Base-by-base conservation (phyloP, 2,329 filamentous ascomycete species). In the Madurella mycetomatis region DNA sequence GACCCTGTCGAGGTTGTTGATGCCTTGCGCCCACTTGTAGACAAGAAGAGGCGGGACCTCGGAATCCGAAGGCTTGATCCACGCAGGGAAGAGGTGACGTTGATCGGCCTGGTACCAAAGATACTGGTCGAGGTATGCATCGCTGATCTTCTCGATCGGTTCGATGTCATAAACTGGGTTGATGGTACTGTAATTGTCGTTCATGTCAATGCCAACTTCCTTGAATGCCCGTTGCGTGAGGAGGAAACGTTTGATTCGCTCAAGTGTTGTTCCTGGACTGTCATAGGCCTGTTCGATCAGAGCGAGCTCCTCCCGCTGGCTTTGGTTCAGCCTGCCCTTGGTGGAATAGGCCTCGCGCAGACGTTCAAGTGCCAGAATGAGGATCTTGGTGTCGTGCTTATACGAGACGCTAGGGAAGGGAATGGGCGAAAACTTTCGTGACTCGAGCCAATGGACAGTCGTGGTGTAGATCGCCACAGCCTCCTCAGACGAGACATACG, bases 151-250 rank as follows among this genome's bases (percentile, higher is more conserved):
- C 77, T 99, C 94, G 56, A 99, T 96, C 0, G 94, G 94, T 73
- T 99, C 95, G 56, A 99, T 94, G 63, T 99, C 94, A 68, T 99
- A 99, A 1, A 99, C 94, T 0, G 94, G 95, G 68, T 99, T 99
- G 77, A 99, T 99, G 16, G 90, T 92, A 77, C 86, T 97, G 75
- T 99, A 99, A 68, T 99, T 99, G 75, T 99, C 94, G 70, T 99
- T 99, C 94, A 99, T 99, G 69, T 99, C 94, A 62, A 99, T 99
- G 52, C 92, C 94, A 43, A 99, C 94, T 73, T 99, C 94, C 74
- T 99, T 99, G 81, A 99, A 99, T 1, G 95, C 94, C 70, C 94
- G 85, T 69, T 99, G 94, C 0, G 95, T 99, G 43, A 99, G 83
- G 59, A 99, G 77, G 78, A 97, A 97, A 47, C 94, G 88, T 79